Evolutionary conservation across 768 basidiomycete species (phyloP), one percentile per base, ranked within the genome.

Genomic region (Leccinum imitatum): DNA sequence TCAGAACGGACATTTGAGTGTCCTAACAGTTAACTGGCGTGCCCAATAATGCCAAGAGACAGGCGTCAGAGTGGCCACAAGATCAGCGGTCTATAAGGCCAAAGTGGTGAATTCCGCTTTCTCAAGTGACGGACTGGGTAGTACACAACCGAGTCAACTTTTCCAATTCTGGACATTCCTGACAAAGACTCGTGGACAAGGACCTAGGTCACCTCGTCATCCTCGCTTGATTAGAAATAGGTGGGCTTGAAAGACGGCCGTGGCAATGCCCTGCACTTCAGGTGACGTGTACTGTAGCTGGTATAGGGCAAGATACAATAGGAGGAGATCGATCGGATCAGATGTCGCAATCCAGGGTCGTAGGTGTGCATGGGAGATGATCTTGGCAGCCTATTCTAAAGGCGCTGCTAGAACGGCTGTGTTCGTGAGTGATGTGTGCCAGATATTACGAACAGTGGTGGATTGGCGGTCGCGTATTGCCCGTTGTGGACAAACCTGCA

Each of bases 181-280:
- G 48, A 54, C 57, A 52, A 58, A 15, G 31, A 27, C 25, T 57
- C 52, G 54, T 61, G 62, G 56, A 59, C 31, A 39, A 57, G 69
- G 69, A 71, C 69, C 69, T 51, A 67, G 1, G 65, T 57, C 69
- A 70, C 69, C 68, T 57, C 13, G 47, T 57, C 55, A 69, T 67
- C 23, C n/a, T 51, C 30, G 30, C 57, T 50, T 23, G 44, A 56
- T 57, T 64, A 53, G 59, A 61, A 33, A 54, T 31, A 39, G 23
- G 51, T 33, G 54, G 11, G 23, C 54, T 50, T 27, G 21, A 25
- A 21, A 51, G 56, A 46, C 31, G 11, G 56, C 27, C 4, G 63
- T 56, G 33, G 41, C 15, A 44, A 46, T 14, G 6, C 30, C 31
- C 33, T 25, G 46, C 27, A 25, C 50, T 23, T 17, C 56, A 27